Conservation (phyloP, 176 grass and related monocot genomes). For the Alloteropsis semialata region DNA sequence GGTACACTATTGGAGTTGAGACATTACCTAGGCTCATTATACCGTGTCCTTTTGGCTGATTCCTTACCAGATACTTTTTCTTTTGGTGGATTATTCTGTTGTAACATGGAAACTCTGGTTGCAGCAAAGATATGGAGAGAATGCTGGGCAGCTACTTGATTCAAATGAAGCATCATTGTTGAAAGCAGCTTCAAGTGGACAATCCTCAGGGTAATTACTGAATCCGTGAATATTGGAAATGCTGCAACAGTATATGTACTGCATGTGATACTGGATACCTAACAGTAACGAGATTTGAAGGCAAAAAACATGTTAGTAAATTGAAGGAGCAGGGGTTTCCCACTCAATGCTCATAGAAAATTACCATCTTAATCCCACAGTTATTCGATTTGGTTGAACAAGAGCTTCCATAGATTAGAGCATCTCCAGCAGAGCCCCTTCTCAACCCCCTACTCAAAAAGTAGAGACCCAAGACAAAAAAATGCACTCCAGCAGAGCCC, state of each 20-base stretch:
- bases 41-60: conserved; percentile 5
- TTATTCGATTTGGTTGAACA: neutral
- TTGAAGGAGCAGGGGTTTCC: neutral
- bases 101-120: conserved; percentile 34
- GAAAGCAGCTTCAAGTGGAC: conserved; percentile 83
- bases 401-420: neutral
- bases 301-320: neutral
- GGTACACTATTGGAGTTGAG: conserved; percentile 52
- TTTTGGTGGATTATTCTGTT: conserved; percentile 10
- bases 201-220: conserved; percentile 78
- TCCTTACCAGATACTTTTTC: neutral
- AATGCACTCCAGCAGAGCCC: too few relatives aligned
- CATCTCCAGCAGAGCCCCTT: too few relatives aligned
- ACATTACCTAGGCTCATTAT: neutral
- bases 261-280: conserved; percentile 10
- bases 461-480: too few relatives aligned
- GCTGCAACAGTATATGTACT: conserved; percentile 17
- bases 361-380: neutral
- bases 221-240: conserved; percentile 27
- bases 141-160: conserved; percentile 78
- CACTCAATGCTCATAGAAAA: neutral
- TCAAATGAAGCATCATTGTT: conserved; percentile 74
- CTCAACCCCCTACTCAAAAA: too few relatives aligned
- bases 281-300: conserved; percentile 14
- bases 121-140: conserved; percentile 89